Percentiles rank a stretch among this genome's conserved stretches.
These are phyloP conservation scores for Rhizodiscina lignyota DNA, from an alignment of 495 filamentous ascomycete genomes.

Conservation along the genomic window DNA sequence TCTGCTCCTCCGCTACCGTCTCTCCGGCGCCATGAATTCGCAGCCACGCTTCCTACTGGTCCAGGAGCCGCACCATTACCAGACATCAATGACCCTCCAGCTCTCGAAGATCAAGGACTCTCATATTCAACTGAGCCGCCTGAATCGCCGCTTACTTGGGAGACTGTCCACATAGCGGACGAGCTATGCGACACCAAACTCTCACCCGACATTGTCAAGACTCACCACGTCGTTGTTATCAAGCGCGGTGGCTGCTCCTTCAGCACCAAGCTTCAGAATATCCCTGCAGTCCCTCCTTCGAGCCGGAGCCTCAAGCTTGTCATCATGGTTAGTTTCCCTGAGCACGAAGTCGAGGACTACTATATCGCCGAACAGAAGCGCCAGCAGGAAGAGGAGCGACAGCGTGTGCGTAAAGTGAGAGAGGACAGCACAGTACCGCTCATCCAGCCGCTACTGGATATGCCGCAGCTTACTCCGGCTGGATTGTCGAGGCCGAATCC, in stretches of 20 bases:
- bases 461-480: constrained; percentile 49
- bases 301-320: constrained; percentile 53
- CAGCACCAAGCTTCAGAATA: constrained; percentile 62
- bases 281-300: constrained; percentile 55
- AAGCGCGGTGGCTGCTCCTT: constrained; percentile 77
- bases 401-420: constrained; percentile 10
- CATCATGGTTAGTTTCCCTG: constrained; percentile 51
- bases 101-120: constrained; percentile 8
- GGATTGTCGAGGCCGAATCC: constrained; percentile 57
- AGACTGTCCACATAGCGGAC: constrained; percentile 51
- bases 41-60: constrained; percentile 59
- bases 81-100: constrained; percentile 38
- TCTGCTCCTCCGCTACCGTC: constrained; percentile 23
- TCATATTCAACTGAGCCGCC: too few species aligned
- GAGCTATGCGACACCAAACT: constrained; percentile 46
- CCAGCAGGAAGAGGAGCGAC: constrained; percentile 21
- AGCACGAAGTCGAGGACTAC: constrained; percentile 22
- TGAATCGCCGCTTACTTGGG: constrained; percentile 48
- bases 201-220: constrained; percentile 38
- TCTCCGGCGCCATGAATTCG: constrained; percentile 35
- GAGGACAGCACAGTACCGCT: constrained; percentile 20
- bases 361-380: constrained; percentile 5
- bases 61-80: constrained; percentile 61
- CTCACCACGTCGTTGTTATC: constrained; percentile 69
- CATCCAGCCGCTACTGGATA: constrained; percentile 62